These are phyloP conservation scores for Fraxinus albicans DNA, from an alignment of 305 asterid genomes.

Conservation along the genomic window DNA sequence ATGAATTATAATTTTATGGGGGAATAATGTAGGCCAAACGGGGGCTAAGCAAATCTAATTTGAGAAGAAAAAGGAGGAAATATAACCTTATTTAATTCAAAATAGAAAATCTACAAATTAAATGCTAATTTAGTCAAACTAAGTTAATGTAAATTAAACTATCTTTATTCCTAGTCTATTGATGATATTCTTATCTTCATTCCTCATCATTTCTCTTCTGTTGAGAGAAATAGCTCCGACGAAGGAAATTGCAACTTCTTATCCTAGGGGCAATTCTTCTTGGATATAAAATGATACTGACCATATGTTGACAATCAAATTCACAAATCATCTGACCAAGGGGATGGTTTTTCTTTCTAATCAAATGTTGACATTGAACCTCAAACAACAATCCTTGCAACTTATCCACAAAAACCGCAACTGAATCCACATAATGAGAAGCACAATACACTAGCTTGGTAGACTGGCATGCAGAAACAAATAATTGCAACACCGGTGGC, in stretches of 20 bases:
- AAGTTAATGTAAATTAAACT: neutral
- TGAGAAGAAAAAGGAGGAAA: neutral
- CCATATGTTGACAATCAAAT: neutral
- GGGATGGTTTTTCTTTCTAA: neutral
- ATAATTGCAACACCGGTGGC: neutral
- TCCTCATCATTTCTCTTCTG: neutral
- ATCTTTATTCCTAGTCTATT: neutral
- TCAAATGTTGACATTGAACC: neutral
- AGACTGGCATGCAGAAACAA: neutral
- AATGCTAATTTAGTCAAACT: neutral
- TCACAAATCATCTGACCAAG: neutral
- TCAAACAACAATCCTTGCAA: neutral
- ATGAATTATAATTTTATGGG: too few relatives aligned
- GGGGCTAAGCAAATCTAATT: neutral
- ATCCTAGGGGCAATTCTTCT: neutral
- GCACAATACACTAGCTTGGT: neutral
- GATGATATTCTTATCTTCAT: neutral
- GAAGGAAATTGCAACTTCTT: neutral
- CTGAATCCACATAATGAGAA: neutral
- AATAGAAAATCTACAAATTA: neutral
- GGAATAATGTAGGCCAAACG: too few relatives aligned
- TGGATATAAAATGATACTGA: neutral
- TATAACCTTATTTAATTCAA: neutral
- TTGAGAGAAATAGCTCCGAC: neutral
- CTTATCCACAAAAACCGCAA: neutral